Evolutionary conservation across 495 filamentous ascomycete genomes (phyloP).

Genomic region (Trichoderma virens): DNA sequence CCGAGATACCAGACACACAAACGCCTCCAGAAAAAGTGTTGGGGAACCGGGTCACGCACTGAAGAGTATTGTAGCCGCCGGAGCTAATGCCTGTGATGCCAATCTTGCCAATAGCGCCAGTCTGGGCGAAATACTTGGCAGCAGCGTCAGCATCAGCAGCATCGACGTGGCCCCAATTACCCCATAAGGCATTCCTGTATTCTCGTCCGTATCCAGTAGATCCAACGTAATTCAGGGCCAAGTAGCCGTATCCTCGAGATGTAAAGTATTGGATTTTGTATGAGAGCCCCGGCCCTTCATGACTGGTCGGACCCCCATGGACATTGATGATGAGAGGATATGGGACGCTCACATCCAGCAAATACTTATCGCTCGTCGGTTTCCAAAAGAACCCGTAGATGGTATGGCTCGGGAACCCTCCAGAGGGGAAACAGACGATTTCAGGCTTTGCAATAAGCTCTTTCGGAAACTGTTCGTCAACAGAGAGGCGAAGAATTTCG

Average conservation of each 20-base stretch:
- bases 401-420: conserved; percentile 17
- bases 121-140: conserved; percentile 29
- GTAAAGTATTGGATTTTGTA: conserved; percentile 43
- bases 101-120: conserved; percentile 27
- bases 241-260: conserved; percentile 42
- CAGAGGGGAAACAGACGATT: conserved; percentile 29
- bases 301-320: conserved; percentile 44
- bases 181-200: conserved; percentile 37
- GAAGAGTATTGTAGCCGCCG: conserved; percentile 42
- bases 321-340: conserved; percentile 39
- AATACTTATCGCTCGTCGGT: conserved; percentile 36
- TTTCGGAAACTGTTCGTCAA: conserved; percentile 18
- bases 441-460: conserved; percentile 25
- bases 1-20: conserved; percentile 38
- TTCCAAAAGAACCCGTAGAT: conserved; percentile 38
- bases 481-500: conserved; percentile 14
- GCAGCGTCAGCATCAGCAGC: conserved; percentile 36
- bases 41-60: conserved; percentile 27
- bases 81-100: conserved; percentile 41
- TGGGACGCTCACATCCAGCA: conserved; percentile 18
- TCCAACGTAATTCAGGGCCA: conserved; percentile 42
- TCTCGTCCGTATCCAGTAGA: conserved; percentile 40
- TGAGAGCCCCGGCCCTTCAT: conserved; percentile 23
- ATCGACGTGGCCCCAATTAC: conserved; percentile 38
- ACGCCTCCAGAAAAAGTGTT: conserved; percentile 32